Percentiles rank a stretch among this genome's conserved stretches.
These are phyloP conservation scores for Rhizopus stolonifer DNA, from an alignment of 371 early-diverging fungal genomes.

Conservation along the genomic window DNA sequence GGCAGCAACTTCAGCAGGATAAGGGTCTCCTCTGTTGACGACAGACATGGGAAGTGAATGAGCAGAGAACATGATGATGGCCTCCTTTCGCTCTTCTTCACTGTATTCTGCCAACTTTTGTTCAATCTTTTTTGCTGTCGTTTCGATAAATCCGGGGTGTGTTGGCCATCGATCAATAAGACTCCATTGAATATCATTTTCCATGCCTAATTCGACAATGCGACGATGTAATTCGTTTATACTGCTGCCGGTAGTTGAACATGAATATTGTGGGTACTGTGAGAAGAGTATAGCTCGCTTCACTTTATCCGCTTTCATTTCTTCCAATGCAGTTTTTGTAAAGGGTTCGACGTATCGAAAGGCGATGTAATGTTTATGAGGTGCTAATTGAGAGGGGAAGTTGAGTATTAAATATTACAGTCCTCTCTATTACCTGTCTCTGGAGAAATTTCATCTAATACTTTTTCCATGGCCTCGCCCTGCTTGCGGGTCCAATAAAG, in stretches of 20 bases:
- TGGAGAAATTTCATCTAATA: conserved; percentile 76
- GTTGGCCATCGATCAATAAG: conserved; percentile 94
- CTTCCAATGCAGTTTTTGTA: conserved; percentile 68
- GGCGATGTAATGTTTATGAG: conserved; percentile 90
- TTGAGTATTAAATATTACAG: no score
- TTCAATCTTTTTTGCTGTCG: conserved; percentile 77
- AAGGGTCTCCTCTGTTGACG: conserved; percentile 90
- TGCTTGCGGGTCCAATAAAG: conserved; percentile 87
- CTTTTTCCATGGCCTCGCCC: conserved; percentile 74
- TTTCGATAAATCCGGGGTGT: conserved; percentile 84
- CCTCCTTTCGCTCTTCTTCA: conserved; percentile 61
- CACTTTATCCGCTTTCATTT: conserved; percentile 84
- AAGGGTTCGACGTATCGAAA: conserved; percentile 91
- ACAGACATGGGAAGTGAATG: conserved; percentile 95
- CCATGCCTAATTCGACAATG: conserved; percentile 62
- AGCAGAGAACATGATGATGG: conserved; percentile 90
- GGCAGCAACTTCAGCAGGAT: conserved; percentile 90
- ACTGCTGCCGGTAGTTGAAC: conserved; percentile 93
- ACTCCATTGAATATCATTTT: conserved; percentile 77
- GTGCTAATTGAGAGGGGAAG: no score
- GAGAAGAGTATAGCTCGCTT: conserved; percentile 87
- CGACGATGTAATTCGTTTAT: conserved; percentile 84
- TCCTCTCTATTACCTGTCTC: conserved; percentile 81
- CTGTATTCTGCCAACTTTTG: conserved; percentile 69
- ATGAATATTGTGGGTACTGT: conserved; percentile 96